phyloP scores from a whole-genome alignment of 495 filamentous ascomycete genomes.

The Penicillium arizonense region DNA sequence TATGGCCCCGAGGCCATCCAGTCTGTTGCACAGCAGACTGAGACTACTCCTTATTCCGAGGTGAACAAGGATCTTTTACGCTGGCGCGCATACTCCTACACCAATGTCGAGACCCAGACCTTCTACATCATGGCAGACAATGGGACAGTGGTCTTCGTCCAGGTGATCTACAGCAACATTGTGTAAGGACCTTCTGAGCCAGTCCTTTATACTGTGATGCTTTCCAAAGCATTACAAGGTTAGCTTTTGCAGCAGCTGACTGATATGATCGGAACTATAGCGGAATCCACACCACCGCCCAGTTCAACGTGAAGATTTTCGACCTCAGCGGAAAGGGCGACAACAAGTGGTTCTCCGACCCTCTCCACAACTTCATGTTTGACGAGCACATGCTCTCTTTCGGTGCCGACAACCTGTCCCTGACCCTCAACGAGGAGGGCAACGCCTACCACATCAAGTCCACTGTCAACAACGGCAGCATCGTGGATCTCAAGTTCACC shows the following conservation, averaged over 20 bases:
- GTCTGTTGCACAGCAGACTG: conserved; percentile 77
- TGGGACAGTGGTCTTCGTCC: conserved; percentile 73
- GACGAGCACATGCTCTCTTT: conserved; percentile 79
- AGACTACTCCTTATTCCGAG: conserved; percentile 77
- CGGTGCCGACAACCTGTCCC: conserved; percentile 75
- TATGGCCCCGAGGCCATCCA: conserved; percentile 89
- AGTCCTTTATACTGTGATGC: not conserved
- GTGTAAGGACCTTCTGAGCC: conserved; percentile 56
- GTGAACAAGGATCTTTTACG: conserved; percentile 71
- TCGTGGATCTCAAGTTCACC: conserved; percentile 82
- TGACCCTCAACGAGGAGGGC: conserved; percentile 82
- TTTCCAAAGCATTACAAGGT: not conserved
- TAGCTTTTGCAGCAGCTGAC: not conserved
- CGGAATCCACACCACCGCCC: conserved; percentile 82
- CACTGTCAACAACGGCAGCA: conserved; percentile 66
- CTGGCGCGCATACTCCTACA: conserved; percentile 80
- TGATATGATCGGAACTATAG: conserved; percentile 39
- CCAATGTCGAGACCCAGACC: conserved; percentile 91
- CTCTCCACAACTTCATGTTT: conserved; percentile 74
- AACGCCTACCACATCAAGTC: conserved; percentile 83
- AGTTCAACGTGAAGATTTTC: conserved; percentile 92
- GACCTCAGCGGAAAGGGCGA: conserved; percentile 65
- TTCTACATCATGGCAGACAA: conserved; percentile 86
- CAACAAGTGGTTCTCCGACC: conserved; percentile 76
- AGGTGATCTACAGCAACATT: conserved; percentile 98